Conservation (phyloP, 2,329 filamentous ascomycete species). For the Ceratocystis diversiconidia region DNA sequence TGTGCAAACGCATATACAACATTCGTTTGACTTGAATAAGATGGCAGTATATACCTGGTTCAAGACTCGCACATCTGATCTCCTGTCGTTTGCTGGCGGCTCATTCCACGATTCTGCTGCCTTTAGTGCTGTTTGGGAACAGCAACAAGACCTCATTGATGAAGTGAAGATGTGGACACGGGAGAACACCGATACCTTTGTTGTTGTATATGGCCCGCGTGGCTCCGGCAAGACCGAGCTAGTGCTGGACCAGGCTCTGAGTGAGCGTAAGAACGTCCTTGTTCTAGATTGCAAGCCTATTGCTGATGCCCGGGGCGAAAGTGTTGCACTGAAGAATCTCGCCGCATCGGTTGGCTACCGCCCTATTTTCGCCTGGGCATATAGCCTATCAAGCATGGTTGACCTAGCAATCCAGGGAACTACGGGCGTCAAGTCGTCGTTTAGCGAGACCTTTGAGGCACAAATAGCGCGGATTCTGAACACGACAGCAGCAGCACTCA, state of each 20-base stretch:
- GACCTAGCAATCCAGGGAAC: slow-evolving; percentile 89
- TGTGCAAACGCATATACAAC: slow-evolving; percentile 74
- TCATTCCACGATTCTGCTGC: slow-evolving; percentile 50
- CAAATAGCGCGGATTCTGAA: slow-evolving; percentile 82
- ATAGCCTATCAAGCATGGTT: slow-evolving; percentile 81
- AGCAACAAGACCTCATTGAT: slow-evolving; percentile 67
- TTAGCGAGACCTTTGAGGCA: slow-evolving; percentile 81
- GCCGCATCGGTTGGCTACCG: slow-evolving; percentile 77
- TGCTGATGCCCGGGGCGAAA: slow-evolving; percentile 78
- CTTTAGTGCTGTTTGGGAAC: slow-evolving; percentile 73
- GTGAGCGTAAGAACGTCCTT: slow-evolving; percentile 61
- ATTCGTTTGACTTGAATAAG: slow-evolving; percentile 58
- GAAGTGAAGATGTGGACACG: slow-evolving; percentile 74
- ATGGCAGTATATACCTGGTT: slow-evolving; percentile 69
- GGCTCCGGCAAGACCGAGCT: slow-evolving; percentile 85
- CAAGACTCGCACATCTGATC: slow-evolving; percentile 52
- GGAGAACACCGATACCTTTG: slow-evolving; percentile 81
- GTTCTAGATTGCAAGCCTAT: slow-evolving; percentile 88
- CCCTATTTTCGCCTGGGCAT: slow-evolving; percentile 92
- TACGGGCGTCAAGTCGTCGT: slow-evolving; percentile 85
- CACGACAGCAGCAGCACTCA: slow-evolving; percentile 66
- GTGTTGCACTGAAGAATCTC: slow-evolving; percentile 66
- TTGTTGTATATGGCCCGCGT: slow-evolving; percentile 81
- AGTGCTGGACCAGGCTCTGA: slow-evolving; percentile 69
- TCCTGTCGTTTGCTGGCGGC: slow-evolving; percentile 41